Percentiles rank a stretch among this genome's conserved stretches.
Conservation (phyloP, 1,284 basidiomycete species). For the Meripilus lineatus region DNA sequence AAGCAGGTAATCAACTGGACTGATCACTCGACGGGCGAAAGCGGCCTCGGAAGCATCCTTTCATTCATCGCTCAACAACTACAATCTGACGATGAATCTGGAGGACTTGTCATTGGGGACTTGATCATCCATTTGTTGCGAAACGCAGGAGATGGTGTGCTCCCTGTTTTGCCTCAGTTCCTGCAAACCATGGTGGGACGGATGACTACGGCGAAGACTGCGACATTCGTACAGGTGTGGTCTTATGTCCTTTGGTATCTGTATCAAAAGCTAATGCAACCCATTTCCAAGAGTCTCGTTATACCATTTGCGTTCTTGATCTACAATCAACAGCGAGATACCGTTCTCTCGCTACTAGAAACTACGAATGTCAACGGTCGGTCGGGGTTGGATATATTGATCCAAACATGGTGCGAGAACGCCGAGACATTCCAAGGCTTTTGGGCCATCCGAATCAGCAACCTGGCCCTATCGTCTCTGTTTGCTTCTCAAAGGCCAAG, state of each 20-base stretch:
- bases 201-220: slow-evolving; percentile 80
- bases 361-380: slow-evolving; percentile 52
- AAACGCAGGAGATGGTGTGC: slow-evolving; percentile 69
- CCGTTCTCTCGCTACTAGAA: slow-evolving; percentile 73
- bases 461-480: slow-evolving; percentile 77
- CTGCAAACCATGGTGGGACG: slow-evolving; percentile 79
- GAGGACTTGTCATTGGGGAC: slow-evolving; percentile 90
- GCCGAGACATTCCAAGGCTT: slow-evolving; percentile 92
- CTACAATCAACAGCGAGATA: slow-evolving; percentile 70
- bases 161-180: slow-evolving; percentile 82
- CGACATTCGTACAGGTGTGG: slow-evolving; percentile 80
- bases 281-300: slow-evolving; percentile 62
- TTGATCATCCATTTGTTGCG: slow-evolving; percentile 91
- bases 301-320: slow-evolving; percentile 93
- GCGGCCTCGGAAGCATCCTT: slow-evolving; percentile 73
- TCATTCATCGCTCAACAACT: slow-evolving; percentile 74
- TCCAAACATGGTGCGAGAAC: slow-evolving; percentile 91
- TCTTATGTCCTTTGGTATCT: background rate
- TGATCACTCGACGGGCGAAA: slow-evolving; percentile 55
- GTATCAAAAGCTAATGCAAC: background rate
- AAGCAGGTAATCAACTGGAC: slow-evolving; percentile 75
- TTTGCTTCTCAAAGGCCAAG: slow-evolving; percentile 61
- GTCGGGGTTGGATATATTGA: slow-evolving; percentile 73
- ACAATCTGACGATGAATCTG: slow-evolving; percentile 77
- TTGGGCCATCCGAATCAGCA: slow-evolving; percentile 86